phyloP scores from a whole-genome alignment of 2,329 filamentous ascomycete genomes.

The Pseudocercospora eumusae region DNA sequence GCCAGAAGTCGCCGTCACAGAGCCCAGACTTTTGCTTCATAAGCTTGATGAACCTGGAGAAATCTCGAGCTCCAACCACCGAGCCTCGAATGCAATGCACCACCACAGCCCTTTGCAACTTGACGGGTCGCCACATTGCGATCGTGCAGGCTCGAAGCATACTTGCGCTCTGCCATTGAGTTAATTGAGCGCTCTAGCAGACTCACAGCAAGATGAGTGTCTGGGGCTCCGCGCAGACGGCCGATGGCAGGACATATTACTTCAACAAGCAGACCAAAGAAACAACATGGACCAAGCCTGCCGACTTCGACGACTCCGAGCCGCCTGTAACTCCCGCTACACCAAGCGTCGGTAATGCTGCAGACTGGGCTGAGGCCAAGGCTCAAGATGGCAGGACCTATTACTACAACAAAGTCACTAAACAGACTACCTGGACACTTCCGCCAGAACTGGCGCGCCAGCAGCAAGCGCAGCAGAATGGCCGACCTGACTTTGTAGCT shows the following conservation, averaged over 20 bases:
- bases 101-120: not conserved
- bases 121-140: not conserved
- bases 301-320: conserved; percentile 55
- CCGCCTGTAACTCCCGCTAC: conserved; percentile 65
- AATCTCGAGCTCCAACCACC: not conserved
- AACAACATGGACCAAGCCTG: conserved; percentile 93
- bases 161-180: not conserved
- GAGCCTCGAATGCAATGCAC: not conserved
- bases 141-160: not conserved
- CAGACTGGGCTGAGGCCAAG: conserved; percentile 82
- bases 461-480: conserved; percentile 27
- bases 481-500: conserved; percentile 57
- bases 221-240: conserved; percentile 34
- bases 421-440: conserved; percentile 93
- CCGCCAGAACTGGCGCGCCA: conserved; percentile 50
- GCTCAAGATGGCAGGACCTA: conserved; percentile 86
- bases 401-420: conserved; percentile 88
- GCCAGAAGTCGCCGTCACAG: not conserved
- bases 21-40: not conserved
- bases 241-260: conserved; percentile 76
- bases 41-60: not conserved
- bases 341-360: conserved; percentile 45
- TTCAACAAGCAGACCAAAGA: conserved; percentile 83
- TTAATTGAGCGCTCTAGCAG: not conserved
- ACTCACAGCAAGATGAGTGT: conserved; percentile 29